Evolutionary conservation across 306 rosid species (phyloP), one percentile per base, ranked within the genome.

Genomic region (Prunus armeniaca): DNA sequence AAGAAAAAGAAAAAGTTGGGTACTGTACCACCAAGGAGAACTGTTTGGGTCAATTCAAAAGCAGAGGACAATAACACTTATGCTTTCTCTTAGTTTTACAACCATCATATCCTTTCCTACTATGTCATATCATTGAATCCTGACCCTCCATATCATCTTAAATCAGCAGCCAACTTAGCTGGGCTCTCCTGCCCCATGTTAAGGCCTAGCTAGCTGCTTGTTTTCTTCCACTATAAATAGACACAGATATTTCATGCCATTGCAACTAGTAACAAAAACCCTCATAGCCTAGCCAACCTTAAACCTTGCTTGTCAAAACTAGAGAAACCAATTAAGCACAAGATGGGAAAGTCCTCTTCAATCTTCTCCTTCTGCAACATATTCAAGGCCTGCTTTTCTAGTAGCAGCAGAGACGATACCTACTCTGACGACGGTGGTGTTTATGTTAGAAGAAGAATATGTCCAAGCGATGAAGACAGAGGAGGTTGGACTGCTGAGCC

Each of bases 401-500:
- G 87, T 10, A 82, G 90, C 28, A 69, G 78, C 52, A 68, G 74
- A 19, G 76, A 82, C 2, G 84, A 88, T 18, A 66, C 83, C 20
- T 76, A 84, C 62, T 82, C 79, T 30, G 93, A 94, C 15, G 94
- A 88, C 1, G 87, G 87, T 0, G 84, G 84, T 17, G 87, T 63
- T 8, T 79, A 78, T 0, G 73, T 82, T 19, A 79, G 86, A 70
- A 84, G 81, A 60, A 81, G 93, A 77, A 84, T 87, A 41, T 91
- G 88, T 84, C 86, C 93, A 2, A 94, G 98, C 17, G 97, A 94
- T 73, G 93, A 88, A 73, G 98, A 90, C 60, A 84, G 89, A 84
- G 87, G 89, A 0, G 83, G 85, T 2, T 93, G 97, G 96, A 87
- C 88, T 52, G 96, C 93, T 19, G 98, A 94, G 79, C 98, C 98